Conservation (phyloP, 2,329 filamentous ascomycete species). For the Cladosporium halotolerans region DNA sequence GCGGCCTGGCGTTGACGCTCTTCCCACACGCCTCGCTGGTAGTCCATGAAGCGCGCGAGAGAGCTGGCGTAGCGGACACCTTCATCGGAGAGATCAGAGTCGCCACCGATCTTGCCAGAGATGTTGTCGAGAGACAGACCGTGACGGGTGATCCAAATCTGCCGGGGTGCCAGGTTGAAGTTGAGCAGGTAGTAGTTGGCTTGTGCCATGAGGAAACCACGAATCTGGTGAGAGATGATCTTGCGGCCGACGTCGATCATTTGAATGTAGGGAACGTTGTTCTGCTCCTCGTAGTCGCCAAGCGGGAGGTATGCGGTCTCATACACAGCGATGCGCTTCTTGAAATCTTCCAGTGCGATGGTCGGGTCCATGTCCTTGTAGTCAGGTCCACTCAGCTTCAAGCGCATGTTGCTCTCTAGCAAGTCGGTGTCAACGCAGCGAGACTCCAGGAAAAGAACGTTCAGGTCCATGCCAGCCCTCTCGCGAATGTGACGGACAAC, state of each 20-base stretch:
- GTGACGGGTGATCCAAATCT: conserved; percentile 97
- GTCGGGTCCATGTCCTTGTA: conserved; percentile 90
- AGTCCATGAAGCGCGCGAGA: conserved; percentile 75
- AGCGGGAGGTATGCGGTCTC: conserved; percentile 90
- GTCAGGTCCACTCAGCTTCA: conserved; percentile 92
- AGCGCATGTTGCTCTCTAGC: conserved; percentile 90
- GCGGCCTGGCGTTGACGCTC: conserved; percentile 73
- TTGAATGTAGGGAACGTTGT: conserved; percentile 90
- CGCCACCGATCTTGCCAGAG: conserved; percentile 80
- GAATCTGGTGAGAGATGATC: conserved; percentile 81
- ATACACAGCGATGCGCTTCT: conserved; percentile 83
- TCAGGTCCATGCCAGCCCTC: conserved; percentile 75
- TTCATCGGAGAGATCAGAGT: conserved; percentile 75
- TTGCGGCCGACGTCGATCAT: conserved; percentile 98
- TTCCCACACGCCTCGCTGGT: conserved; percentile 76
- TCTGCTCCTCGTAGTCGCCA: conserved; percentile 68
- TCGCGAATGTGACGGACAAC: conserved; percentile 70
- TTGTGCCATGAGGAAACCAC: conserved; percentile 84
- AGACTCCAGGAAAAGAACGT: conserved; percentile 92
- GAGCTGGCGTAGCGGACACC: conserved; percentile 73
- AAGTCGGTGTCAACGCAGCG: conserved; percentile 79
- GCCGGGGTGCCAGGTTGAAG: conserved; percentile 89
- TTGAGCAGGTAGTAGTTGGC: conserved; percentile 93
- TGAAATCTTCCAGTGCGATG: conserved; percentile 83
- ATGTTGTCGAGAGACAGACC: conserved; percentile 87